Conservation (phyloP, 2,329 filamentous ascomycete genomes). For the Aureobasidium subglaciale region DNA sequence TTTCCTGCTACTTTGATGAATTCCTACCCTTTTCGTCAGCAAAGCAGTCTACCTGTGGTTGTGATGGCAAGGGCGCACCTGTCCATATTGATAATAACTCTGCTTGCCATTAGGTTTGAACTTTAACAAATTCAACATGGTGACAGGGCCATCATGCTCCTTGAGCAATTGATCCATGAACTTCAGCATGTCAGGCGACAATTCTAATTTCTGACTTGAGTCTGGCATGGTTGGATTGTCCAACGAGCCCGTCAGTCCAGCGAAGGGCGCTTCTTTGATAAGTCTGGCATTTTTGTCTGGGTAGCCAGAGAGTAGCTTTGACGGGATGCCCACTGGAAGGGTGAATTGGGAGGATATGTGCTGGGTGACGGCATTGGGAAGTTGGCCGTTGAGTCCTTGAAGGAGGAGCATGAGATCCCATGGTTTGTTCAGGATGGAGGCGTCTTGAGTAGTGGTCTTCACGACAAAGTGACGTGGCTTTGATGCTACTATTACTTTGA, state of each 20-base stretch:
- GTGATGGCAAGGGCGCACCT: conserved; percentile 23
- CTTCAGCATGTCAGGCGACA: conserved; percentile 42
- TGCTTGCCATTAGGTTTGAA: conserved; percentile 46
- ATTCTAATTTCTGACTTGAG: conserved; percentile 46
- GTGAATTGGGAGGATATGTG: conserved; percentile 26
- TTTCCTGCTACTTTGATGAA: conserved; percentile 17
- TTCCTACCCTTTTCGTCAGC: conserved; percentile 20
- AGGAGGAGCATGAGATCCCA: conserved; percentile 47
- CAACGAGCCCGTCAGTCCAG: conserved; percentile 30
- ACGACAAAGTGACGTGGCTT: conserved; percentile 45
- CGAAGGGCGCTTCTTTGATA: conserved; percentile 30
- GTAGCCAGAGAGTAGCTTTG: conserved; percentile 34
- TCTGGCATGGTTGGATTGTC: conserved; percentile 27
- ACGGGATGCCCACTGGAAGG: conserved; percentile 38
- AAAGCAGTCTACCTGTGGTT: not conserved
- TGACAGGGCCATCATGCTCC: conserved; percentile 39
- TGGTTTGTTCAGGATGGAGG: conserved; percentile 34
- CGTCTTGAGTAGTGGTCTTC: conserved; percentile 38
- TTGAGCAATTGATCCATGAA: conserved; percentile 42
- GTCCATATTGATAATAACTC: conserved; percentile 52
- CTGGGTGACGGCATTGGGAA: conserved; percentile 20
- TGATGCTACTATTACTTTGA: conserved; percentile 37
- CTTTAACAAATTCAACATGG: conserved; percentile 57
- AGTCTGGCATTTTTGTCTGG: conserved; percentile 31
- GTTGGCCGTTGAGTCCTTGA: conserved; percentile 20